Evolutionary conservation across 768 basidiomycete genomes (phyloP).

Genomic region (Termitomyces sp.): DNA sequence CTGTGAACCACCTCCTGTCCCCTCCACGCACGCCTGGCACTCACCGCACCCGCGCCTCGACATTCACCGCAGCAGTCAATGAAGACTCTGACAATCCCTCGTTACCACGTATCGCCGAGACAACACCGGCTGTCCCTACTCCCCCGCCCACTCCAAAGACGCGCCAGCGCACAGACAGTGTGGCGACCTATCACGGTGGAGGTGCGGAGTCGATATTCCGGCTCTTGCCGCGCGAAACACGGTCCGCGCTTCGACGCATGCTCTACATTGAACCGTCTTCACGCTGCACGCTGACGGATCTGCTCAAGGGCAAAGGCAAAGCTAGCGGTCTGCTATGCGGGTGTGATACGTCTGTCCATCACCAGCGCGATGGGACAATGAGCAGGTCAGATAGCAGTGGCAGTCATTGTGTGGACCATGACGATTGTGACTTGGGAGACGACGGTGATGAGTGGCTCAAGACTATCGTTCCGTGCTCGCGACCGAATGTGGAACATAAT

Average conservation of each 20-base stretch:
- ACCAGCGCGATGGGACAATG: slow-evolving; percentile 16
- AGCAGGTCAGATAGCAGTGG: slow-evolving; percentile 15
- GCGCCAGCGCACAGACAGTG: slow-evolving; percentile 43
- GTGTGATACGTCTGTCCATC: slow-evolving; percentile 43
- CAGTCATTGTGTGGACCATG: slow-evolving; percentile 60
- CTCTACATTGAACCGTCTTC: slow-evolving; percentile 84
- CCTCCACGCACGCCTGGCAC: slow-evolving; percentile 26
- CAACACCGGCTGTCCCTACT: slow-evolving; percentile 6
- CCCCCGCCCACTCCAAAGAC: slow-evolving; percentile 4
- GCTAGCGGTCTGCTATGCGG: slow-evolving; percentile 76
- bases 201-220: slow-evolving; percentile 96
- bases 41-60: slow-evolving; percentile 11
- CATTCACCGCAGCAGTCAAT: slow-evolving; percentile 12
- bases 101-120: slow-evolving; percentile 14
- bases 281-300: slow-evolving; percentile 89
- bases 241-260: slow-evolving; percentile 90
- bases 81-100: slow-evolving; percentile 13
- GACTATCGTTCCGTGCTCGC: slow-evolving; percentile 66
- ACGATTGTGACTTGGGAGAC: slow-evolving; percentile 61
- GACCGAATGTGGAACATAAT: slow-evolving; percentile 35
- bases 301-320: slow-evolving; percentile 80
- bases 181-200: slow-evolving; percentile 66
- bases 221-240: slow-evolving; percentile 88
- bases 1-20: slow-evolving; percentile 28
- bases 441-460: slow-evolving; percentile 89